Evolutionary conservation across 768 basidiomycete species (phyloP).

Genomic region (Baorangia bicolor): DNA sequence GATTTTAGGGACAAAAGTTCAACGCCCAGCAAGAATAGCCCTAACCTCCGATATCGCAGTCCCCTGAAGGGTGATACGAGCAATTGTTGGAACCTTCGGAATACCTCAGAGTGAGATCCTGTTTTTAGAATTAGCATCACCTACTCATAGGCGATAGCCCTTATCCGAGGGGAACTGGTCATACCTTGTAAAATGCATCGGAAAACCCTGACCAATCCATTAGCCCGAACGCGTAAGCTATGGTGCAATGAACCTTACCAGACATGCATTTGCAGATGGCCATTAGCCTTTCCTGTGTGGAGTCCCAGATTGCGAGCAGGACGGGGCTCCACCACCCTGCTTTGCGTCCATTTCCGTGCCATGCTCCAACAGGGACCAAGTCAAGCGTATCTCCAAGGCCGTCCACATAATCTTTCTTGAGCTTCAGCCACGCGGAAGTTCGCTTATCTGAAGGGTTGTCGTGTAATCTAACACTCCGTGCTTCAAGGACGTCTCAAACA

Average conservation of each 20-base stretch:
- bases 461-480: neutral
- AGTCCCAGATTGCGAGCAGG: constrained; percentile 74
- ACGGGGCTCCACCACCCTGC: constrained; percentile 92
- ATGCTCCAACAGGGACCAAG: constrained; percentile 74
- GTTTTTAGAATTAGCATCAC: constrained; percentile 24
- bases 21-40: constrained; percentile 1
- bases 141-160: neutral
- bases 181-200: constrained; percentile 76
- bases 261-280: constrained; percentile 93
- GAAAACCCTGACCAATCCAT: constrained; percentile 62
- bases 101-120: constrained; percentile 68
- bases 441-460: constrained; percentile 58
- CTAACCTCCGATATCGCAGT: constrained; percentile 64
- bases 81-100: constrained; percentile 53
- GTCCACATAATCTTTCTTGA: constrained; percentile 90
- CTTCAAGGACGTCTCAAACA: neutral
- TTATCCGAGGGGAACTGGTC: neutral
- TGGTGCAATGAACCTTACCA: constrained; percentile 41
- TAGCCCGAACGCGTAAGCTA: neutral
- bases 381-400: constrained; percentile 77
- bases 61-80: constrained; percentile 52
- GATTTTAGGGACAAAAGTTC: neutral
- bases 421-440: constrained; percentile 84
- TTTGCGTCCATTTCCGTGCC: constrained; percentile 90
- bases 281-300: constrained; percentile 56